Evolutionary conservation across 805 yeast genomes (phyloP).

Genomic region (Wickerhamomyces strasburgensis): DNA sequence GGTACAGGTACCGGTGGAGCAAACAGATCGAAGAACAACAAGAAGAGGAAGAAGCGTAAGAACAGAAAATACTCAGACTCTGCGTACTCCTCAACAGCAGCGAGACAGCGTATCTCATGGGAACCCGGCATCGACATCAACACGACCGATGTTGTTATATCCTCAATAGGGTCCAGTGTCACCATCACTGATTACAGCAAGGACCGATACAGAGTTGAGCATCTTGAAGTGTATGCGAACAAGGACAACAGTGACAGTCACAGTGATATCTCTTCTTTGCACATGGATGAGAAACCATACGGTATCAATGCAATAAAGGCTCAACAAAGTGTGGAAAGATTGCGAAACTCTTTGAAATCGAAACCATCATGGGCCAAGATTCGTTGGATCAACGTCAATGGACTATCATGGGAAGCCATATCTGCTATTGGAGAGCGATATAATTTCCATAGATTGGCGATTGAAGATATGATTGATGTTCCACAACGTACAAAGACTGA

Average conservation of each 20-base stretch:
- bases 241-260: conserved; percentile 28
- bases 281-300: conserved; percentile 1
- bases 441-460: conserved; percentile 47
- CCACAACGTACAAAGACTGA: conserved; percentile 59
- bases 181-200: conserved; percentile 49
- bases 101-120: conserved; percentile 43
- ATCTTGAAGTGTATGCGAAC: conserved; percentile 10
- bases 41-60: conserved; percentile 8
- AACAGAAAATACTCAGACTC: conserved; percentile 31
- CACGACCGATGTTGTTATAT: conserved; percentile 46
- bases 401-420: conserved; percentile 58
- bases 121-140: conserved; percentile 56
- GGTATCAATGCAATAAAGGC: conserved; percentile 3
- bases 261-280: neutral
- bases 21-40: conserved; percentile 2
- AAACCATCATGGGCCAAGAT: conserved; percentile 46
- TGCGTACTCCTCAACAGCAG: conserved; percentile 30
- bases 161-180: conserved; percentile 47
- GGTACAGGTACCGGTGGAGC: conserved; percentile 1
- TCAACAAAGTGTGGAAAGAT: conserved; percentile 22
- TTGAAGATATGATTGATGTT: conserved; percentile 60
- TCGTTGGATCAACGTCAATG: conserved; percentile 55
- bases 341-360: conserved; percentile 27
- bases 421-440: conserved; percentile 40
- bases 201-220: conserved; percentile 37